A percentile compares a stretch with the other conserved stretches of the same genome.
phyloP scores from a whole-genome alignment of 2,329 filamentous ascomycete genomes.

The Aureobasidium melanogenum region DNA sequence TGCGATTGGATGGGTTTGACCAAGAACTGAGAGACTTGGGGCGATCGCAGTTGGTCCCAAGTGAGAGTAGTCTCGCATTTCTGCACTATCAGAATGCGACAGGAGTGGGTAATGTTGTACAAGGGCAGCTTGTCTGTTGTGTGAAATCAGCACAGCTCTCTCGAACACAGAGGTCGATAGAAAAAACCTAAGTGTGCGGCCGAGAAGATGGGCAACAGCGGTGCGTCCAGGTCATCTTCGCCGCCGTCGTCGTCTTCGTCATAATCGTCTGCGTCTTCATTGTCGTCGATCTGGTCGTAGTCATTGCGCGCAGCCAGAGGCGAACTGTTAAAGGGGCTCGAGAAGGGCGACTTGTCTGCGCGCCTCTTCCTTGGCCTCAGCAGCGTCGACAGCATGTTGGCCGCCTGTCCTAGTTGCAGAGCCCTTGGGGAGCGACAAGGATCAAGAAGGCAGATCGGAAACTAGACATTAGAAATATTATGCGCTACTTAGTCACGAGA shows the following conservation, averaged over 20 bases:
- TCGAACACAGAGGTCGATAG: background rate
- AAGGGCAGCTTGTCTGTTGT: constrained; percentile 71
- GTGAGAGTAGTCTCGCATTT: constrained; percentile 85
- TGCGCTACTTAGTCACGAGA: constrained; percentile 11
- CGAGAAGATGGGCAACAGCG: constrained; percentile 69
- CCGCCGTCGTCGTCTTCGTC: constrained; percentile 36
- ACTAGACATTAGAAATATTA: constrained; percentile 1
- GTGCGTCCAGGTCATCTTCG: constrained; percentile 37
- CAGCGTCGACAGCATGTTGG: constrained; percentile 28
- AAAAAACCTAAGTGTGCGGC: constrained; percentile 62
- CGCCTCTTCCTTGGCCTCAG: constrained; percentile 25
- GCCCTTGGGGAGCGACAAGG: background rate
- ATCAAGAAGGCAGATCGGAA: background rate
- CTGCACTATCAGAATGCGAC: constrained; percentile 73
- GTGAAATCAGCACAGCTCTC: background rate
- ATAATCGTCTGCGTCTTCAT: constrained; percentile 30
- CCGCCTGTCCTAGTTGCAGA: background rate
- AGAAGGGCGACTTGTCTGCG: constrained; percentile 16
- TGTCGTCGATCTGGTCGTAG: constrained; percentile 12
- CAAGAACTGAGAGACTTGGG: constrained; percentile 90
- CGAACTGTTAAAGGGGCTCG: constrained; percentile 13
- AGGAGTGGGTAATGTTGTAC: constrained; percentile 83
- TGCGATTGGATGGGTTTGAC: constrained; percentile 92
- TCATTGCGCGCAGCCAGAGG: constrained; percentile 23
- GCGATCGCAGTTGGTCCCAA: constrained; percentile 93